phyloP scores from a whole-genome alignment of 1,139 yeast genomes.

The Saccharomyces hybrid region DNA sequence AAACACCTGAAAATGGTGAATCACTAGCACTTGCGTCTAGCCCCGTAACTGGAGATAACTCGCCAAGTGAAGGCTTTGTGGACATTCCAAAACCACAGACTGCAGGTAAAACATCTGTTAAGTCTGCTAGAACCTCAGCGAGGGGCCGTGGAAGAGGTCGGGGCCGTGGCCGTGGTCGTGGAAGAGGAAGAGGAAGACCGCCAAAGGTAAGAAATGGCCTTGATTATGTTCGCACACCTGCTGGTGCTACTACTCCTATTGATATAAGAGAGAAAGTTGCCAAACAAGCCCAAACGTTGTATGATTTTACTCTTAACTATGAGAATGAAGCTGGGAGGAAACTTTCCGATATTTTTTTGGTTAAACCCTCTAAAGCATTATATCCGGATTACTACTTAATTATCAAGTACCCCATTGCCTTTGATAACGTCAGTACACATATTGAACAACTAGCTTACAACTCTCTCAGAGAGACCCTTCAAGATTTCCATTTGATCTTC shows the following conservation, averaged over 20 bases:
- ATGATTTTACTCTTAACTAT: conserved; percentile 39
- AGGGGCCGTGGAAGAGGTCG: conserved; percentile 26
- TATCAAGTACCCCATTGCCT: conserved; percentile 71
- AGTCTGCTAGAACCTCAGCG: conserved; percentile 19
- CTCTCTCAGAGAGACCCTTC: conserved; percentile 52
- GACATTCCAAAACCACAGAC: conserved; percentile 5
- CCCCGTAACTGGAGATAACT: conserved; percentile 1
- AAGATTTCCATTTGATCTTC: conserved; percentile 71
- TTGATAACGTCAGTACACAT: conserved; percentile 59
- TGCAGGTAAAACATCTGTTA: conserved; percentile 23
- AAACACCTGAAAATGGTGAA: conserved; percentile 7
- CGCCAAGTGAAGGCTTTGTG: not conserved
- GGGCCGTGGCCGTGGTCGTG: conserved; percentile 22
- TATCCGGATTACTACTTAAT: conserved; percentile 86
- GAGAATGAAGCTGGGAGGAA: conserved; percentile 38
- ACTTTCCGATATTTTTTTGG: conserved; percentile 56
- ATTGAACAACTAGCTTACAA: conserved; percentile 48
- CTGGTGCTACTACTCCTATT: conserved; percentile 36
- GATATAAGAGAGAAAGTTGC: conserved; percentile 37
- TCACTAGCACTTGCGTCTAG: not conserved
- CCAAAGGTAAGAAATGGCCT: conserved; percentile 27
- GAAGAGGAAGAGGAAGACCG: conserved; percentile 16
- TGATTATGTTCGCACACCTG: conserved; percentile 35
- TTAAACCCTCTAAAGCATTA: conserved; percentile 59
- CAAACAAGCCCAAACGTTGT: conserved; percentile 25